A percentile compares a stretch with the other conserved stretches of the same genome.
phyloP scores from a whole-genome alignment of 371 early-diverging fungal genomes.

The Rhizomucor miehei region DNA sequence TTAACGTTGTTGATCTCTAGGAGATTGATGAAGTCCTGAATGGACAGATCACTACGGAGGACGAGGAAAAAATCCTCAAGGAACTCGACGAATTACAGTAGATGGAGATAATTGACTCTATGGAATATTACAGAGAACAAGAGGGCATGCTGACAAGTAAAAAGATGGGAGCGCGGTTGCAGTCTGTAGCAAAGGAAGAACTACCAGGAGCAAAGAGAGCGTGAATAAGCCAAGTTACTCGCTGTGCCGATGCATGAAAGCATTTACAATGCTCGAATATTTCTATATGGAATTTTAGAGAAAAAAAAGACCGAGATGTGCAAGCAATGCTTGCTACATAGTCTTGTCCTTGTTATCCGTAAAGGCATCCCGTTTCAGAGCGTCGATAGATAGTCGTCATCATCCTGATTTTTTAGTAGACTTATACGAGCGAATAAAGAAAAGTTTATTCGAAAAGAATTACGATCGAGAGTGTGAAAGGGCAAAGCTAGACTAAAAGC shows the following conservation, averaged over 20 bases:
- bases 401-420: no score
- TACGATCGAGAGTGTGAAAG: no score
- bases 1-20: constrained; percentile 42
- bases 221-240: constrained; percentile 15
- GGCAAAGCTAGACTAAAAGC: no score
- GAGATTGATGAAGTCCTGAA: constrained; percentile 80
- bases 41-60: constrained; percentile 70
- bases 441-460: no score
- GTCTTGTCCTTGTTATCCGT: no score
- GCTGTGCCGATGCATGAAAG: constrained; percentile 36
- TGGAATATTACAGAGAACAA: background rate
- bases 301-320: no score
- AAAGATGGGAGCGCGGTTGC: constrained; percentile 36
- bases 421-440: no score
- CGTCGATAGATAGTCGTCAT: no score
- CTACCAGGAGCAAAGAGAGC: constrained; percentile 18
- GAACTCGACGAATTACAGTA: constrained; percentile 71
- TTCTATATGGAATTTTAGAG: no score
- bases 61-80: constrained; percentile 79
- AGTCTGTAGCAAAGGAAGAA: constrained; percentile 25
- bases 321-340: no score
- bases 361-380: no score
- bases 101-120: constrained; percentile 30
- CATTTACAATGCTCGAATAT: no score
- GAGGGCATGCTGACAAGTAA: background rate